These are phyloP conservation scores for Colletotrichum tropicicola DNA, from an alignment of 2,329 filamentous ascomycete species.

Conservation along the genomic window DNA sequence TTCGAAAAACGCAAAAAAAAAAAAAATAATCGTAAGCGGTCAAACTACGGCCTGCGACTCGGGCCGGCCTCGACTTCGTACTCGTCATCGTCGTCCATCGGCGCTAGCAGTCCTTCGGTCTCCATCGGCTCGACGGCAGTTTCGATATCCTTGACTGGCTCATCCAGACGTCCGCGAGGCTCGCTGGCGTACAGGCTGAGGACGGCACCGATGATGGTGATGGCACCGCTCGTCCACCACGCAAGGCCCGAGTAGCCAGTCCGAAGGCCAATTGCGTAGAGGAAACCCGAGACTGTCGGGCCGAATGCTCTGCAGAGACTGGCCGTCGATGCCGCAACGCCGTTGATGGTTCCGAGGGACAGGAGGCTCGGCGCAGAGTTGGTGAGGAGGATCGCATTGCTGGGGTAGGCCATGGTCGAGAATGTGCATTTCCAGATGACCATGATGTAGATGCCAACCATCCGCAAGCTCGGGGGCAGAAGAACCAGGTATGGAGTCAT, in stretches of 20 bases:
- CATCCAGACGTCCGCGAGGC: conserved; percentile 54
- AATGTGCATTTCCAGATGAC: conserved; percentile 94
- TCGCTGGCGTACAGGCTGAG: conserved; percentile 82
- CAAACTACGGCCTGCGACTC: conserved; percentile 7
- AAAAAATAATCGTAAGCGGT: not conserved
- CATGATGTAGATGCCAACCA: conserved; percentile 78
- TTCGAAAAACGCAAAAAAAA: not conserved
- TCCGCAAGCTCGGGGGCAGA: conserved; percentile 76
- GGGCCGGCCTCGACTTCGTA: conserved; percentile 11
- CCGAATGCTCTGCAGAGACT: conserved; percentile 90
- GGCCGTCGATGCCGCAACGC: conserved; percentile 88
- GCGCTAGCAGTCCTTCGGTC: conserved; percentile 14
- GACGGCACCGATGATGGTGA: conserved; percentile 79
- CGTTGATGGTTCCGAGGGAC: conserved; percentile 91
- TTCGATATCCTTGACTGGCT: conserved; percentile 51
- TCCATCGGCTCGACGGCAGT: conserved; percentile 38
- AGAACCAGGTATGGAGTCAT: conserved; percentile 89
- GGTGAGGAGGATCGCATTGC: conserved; percentile 86
- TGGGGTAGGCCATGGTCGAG: conserved; percentile 89
- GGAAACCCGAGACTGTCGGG: conserved; percentile 84
- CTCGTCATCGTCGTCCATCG: conserved; percentile 8
- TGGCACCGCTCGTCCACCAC: conserved; percentile 89
- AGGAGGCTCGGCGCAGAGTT: conserved; percentile 87
- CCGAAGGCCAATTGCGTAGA: conserved; percentile 83
- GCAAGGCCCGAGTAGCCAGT: conserved; percentile 87